Evolutionary conservation across 2,329 filamentous ascomycete genomes (phyloP).

Genomic region (Incumbomyces delicatus): DNA sequence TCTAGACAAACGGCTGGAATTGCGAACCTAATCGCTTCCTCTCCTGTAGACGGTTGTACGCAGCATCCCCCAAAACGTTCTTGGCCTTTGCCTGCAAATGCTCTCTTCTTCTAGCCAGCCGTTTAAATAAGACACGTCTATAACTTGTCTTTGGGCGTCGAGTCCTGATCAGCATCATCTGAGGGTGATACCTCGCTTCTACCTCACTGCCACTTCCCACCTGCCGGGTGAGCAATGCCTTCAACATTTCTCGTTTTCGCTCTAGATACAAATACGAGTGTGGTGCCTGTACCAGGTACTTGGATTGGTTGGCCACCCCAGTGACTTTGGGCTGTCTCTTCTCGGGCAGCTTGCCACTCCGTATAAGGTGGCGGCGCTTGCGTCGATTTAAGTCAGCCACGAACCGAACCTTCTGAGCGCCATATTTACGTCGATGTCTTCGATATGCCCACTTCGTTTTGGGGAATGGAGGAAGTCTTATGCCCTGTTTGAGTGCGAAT

Average conservation of each 20-base stretch:
- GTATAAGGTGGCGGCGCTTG: not conserved
- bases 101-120: not conserved
- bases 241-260: not conserved
- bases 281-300: not conserved
- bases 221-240: no score
- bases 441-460: not conserved
- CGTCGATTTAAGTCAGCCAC: not conserved
- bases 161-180: not conserved
- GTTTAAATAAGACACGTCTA: not conserved
- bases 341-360: not conserved
- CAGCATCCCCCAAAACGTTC: not conserved
- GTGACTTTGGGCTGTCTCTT: not conserved
- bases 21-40: not conserved
- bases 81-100: not conserved
- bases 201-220: no score
- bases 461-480: not conserved
- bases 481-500: conserved; percentile 1
- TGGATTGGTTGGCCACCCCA: not conserved
- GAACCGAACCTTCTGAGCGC: not conserved
- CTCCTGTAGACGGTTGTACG: not conserved
- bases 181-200: no score
- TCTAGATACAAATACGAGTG: not conserved
- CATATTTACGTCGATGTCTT: not conserved
- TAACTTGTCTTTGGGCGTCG: not conserved
- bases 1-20: not conserved